Percentiles rank a stretch among this genome's conserved stretches.
phyloP scores from a whole-genome alignment of 306 rosid species.

The Vigna reflexopilosa region DNA sequence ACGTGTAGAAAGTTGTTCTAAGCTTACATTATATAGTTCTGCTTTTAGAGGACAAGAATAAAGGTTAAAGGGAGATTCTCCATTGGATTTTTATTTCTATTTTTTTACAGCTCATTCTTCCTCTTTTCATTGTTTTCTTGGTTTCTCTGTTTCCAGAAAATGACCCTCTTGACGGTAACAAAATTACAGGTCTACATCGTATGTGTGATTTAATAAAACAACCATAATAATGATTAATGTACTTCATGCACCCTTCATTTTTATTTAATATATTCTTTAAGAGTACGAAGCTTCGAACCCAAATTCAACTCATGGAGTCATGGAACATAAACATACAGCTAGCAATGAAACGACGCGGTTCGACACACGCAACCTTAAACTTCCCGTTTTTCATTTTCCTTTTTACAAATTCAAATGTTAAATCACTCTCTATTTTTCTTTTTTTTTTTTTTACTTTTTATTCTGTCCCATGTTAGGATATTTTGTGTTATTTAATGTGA shows the following conservation, averaged over 20 bases:
- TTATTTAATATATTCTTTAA: background rate
- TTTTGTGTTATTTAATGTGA: background rate
- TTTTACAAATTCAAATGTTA: no score
- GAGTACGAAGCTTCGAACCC: slow-evolving; percentile 2
- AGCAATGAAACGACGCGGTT: slow-evolving; percentile 22
- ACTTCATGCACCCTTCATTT: slow-evolving; percentile 3
- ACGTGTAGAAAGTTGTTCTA: slow-evolving; percentile 42
- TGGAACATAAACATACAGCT: slow-evolving; percentile 9
- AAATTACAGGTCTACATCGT: slow-evolving; percentile 24
- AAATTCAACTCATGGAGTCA: slow-evolving; percentile 36
- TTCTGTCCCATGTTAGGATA: background rate
- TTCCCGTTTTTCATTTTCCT: background rate
- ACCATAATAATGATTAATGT: background rate
- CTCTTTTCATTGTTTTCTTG: background rate
- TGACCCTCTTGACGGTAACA: slow-evolving; percentile 3
- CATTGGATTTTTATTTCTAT: slow-evolving; percentile 1
- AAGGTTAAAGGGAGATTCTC: slow-evolving; percentile 47
- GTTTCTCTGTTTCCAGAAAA: background rate
- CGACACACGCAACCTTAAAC: slow-evolving; percentile 28
- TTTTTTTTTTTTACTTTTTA: background rate
- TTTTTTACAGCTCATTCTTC: slow-evolving; percentile 44
- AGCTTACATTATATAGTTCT: slow-evolving; percentile 40
- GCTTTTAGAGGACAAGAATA: slow-evolving; percentile 51
- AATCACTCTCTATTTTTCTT: no score
- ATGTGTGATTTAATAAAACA: slow-evolving; percentile 11